These are phyloP conservation scores for Striga hermonthica DNA, from an alignment of 305 asterid species.

Conservation along the genomic window DNA sequence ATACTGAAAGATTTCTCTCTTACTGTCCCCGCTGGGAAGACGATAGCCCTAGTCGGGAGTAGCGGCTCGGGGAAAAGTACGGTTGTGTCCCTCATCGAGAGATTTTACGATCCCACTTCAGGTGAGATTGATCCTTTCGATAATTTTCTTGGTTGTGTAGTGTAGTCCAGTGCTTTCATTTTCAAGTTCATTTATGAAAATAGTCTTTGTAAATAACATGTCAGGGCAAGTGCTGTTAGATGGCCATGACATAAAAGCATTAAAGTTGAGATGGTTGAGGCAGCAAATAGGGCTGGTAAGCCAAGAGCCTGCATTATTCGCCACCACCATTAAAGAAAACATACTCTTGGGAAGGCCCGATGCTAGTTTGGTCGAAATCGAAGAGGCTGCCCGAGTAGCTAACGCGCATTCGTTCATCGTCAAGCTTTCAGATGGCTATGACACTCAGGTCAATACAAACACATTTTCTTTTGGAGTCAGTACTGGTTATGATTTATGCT, in stretches of 20 bases:
- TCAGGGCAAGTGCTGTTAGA: constrained; percentile 87
- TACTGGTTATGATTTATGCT: no score
- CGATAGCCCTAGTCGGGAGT: constrained; percentile 93
- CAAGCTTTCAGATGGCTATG: constrained; percentile 93
- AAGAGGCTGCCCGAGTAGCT: constrained; percentile 96
- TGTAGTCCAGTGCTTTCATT: not conserved
- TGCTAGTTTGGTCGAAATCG: constrained; percentile 67
- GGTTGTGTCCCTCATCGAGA: constrained; percentile 91
- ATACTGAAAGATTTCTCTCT: constrained; percentile 66
- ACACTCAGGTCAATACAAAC: constrained; percentile 59
- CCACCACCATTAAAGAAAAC: constrained; percentile 88
- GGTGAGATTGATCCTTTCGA: constrained; percentile 41
- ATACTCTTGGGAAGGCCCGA: constrained; percentile 84
- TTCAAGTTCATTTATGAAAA: no score
- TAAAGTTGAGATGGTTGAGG: constrained; percentile 86
- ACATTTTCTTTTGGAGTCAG: no score
- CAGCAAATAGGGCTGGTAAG: constrained; percentile 97
- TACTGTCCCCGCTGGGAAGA: constrained; percentile 84
- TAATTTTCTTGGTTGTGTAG: not conserved
- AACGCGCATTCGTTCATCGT: constrained; percentile 90
- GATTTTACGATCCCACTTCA: constrained; percentile 91
- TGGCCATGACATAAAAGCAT: constrained; percentile 72
- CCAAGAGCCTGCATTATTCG: constrained; percentile 98
- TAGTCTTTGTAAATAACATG: not conserved
- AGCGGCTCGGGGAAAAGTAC: constrained; percentile 99